Evolutionary conservation across 352 stramenopile species (phyloP), one percentile per base, ranked within the genome.

Genomic region (Pythium graminicola): DNA sequence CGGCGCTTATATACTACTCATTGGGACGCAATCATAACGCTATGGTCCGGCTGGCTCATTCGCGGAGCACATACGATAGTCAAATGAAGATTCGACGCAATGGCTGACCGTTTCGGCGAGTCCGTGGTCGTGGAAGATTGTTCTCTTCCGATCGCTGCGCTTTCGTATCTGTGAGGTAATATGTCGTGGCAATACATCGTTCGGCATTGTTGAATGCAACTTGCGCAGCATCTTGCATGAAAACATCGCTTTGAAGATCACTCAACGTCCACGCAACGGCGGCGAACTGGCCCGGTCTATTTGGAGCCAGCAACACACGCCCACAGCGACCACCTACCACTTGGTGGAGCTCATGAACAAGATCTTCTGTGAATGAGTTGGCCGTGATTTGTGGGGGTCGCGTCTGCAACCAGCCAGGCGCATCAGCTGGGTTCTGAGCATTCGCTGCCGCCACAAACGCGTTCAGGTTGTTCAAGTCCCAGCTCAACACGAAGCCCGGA

Each of bases 151-250:
- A 26, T 28, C 38, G 19, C 6, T 66, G 57, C 48, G 29, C 51
- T 64, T 32, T 60, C 39, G 61, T 27, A 2, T 69, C 57, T 23
- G 49, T 50, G 4, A 70, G 43, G 36, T 61, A 22, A 57, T 24
- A 23, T 29, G 57, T 66, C 19, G 39, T 23, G 26, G 39, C 62
- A 32, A 70, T 40, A 33, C 58, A 48, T 61, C 4, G 42, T 26
- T 60, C 57, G 39, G 50, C 48, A 43, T 51, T 57, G 39, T 70
- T 61, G 47, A 70, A 23, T 29, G 52, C 62, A 36, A 58, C 11
- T 38, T 52, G 55, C 46, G 47, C 47, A 23, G 50, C 61, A 59
- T 55, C 19, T 24, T 69, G 61, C 50, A 69, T 22, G 61, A 69
- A 69, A 0, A 5, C 32, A 62, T 57, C 55, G 23, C 50, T 54